Evolutionary conservation across 768 basidiomycete genomes (phyloP), one percentile per base, ranked within the genome.

Genomic region (Boletus reticulatus): DNA sequence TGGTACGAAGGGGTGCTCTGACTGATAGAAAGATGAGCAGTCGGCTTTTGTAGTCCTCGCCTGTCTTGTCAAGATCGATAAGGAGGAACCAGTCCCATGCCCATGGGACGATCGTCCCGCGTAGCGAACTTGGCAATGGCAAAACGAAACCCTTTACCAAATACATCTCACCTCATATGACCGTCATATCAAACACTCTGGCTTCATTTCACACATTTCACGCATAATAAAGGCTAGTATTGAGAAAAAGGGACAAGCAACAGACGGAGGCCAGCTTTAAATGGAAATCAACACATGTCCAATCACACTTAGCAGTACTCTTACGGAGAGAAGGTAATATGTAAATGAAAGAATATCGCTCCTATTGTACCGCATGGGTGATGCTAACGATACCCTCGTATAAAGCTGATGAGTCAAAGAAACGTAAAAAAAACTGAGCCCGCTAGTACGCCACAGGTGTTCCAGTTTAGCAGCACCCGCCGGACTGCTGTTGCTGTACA

Each of bases 391-490:
- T 57, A 65, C 57, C 58, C 65, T 60, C 48, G 49, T 59, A 51
- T 49, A 20, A 57, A 52, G 60, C 43, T 62, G 47, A 48, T 53
- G 59, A 22, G 22, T 53, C 55, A 52, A 59, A 41, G 34, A 52
- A 46, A 60, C 56, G 54, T 55, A 62, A 62, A 60, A 55, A 39
- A 54, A 55, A 48, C 22, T 49, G 42, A 43, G 50, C 20, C 59
- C 34, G 58, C 65, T 42, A 58, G 45, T 50, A 60, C 50, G 61
- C 60, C 60, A 42, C 48, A 60, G 45, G 49, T 60, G 52, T 41
- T 45, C 51, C 24, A 50, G 64, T 73, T 83, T 74, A 95, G 83
- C 93, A 95, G 77, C 93, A 95, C 43, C 88, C 81, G 52, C 84
- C 78, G 6, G 83, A 75, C 66, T 80, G 79, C 73, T 87, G 85